A percentile compares a stretch with the other conserved stretches of the same genome.
Conservation (phyloP, 768 basidiomycete genomes). For the Rhizopogon roseolus region DNA sequence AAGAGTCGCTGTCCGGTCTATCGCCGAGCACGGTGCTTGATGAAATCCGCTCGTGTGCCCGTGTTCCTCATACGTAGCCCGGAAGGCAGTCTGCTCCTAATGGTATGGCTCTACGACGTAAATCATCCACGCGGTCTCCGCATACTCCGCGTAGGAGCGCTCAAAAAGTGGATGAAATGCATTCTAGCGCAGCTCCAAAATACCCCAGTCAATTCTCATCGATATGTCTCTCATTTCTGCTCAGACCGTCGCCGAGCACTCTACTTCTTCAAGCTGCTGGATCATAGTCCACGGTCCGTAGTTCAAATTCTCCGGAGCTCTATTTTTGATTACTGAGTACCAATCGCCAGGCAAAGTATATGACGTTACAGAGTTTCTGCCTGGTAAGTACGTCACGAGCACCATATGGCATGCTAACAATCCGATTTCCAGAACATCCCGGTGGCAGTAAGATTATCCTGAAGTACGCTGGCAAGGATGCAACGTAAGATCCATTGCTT, state of each 20-base stretch:
- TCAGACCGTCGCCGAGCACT: constrained; percentile 43
- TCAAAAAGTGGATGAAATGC: constrained; percentile 8
- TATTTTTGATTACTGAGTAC: neutral
- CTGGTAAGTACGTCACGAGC: constrained; percentile 37
- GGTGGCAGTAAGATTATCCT: constrained; percentile 83
- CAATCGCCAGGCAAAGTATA: constrained; percentile 58
- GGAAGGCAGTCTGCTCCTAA: constrained; percentile 6
- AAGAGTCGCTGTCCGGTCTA: constrained; percentile 13
- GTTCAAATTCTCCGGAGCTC: neutral
- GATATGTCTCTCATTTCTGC: constrained; percentile 14
- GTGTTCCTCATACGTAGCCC: neutral
- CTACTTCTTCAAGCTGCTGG: constrained; percentile 63
- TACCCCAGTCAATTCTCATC: neutral
- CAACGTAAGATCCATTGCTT: constrained; percentile 50
- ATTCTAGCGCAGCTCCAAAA: neutral
- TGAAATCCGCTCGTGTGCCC: neutral
- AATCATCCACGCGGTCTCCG: constrained; percentile 7
- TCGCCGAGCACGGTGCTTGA: constrained; percentile 3
- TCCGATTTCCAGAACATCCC: constrained; percentile 49
- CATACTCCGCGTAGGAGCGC: constrained; percentile 6
- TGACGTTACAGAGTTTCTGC: constrained; percentile 75
- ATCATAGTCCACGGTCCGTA: constrained; percentile 77
- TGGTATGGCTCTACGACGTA: neutral
- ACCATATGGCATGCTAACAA: neutral
- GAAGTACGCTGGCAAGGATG: constrained; percentile 87